Conservation (phyloP, 345 rosid species). For the Physaria fendleri region DNA sequence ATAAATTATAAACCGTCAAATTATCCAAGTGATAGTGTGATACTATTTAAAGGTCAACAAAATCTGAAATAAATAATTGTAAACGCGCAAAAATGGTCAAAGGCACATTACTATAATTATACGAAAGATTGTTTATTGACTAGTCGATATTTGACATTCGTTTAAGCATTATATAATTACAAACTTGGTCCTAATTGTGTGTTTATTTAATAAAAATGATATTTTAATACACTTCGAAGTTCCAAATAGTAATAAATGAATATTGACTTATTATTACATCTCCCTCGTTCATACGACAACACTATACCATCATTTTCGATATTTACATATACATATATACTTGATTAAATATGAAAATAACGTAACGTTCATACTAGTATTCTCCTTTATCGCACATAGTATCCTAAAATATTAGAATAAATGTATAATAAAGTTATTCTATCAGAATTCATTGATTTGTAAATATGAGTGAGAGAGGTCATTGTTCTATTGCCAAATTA, state of each 20-base stretch:
- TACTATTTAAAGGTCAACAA: no score
- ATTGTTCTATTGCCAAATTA: background rate
- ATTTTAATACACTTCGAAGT: background rate
- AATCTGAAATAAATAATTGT: no score
- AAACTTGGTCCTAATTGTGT: background rate
- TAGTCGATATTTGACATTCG: no score
- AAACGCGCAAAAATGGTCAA: no score
- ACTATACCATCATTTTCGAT: background rate
- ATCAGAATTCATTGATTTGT: background rate
- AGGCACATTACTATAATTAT: no score
- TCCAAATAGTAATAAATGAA: background rate
- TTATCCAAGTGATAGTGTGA: no score
- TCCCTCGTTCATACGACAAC: slow-evolving; percentile 16
- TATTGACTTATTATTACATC: background rate
- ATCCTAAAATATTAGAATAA: background rate
- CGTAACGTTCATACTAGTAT: background rate
- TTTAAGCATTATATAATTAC: background rate
- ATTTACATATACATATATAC: background rate
- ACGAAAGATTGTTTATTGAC: no score
- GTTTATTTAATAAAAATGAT: background rate
- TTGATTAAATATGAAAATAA: slow-evolving; percentile 1
- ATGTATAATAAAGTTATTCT: background rate
- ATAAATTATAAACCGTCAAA: no score
- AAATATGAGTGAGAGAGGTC: background rate
- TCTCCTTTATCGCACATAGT: background rate